Evolutionary conservation across 192 early-diverging fungal species (phyloP).

Genomic region (Podila minutissima): DNA sequence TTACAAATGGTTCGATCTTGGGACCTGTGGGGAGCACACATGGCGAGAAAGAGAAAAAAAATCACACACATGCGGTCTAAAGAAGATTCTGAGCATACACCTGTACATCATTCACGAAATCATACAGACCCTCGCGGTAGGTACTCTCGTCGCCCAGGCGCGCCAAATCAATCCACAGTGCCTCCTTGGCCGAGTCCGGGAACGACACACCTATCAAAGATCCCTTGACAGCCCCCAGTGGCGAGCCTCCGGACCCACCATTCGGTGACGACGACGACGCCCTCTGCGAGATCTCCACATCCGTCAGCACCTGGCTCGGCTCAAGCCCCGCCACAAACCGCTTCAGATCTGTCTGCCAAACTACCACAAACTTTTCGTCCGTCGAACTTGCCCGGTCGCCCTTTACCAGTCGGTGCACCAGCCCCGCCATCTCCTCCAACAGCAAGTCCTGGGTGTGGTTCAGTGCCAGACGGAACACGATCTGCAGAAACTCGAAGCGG

Average conservation of each 20-base stretch:
- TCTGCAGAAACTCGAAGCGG: slow-evolving; percentile 37
- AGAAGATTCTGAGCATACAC: slow-evolving; percentile 37
- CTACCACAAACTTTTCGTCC: slow-evolving; percentile 14
- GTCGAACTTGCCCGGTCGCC: neutral
- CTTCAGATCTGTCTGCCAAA: slow-evolving; percentile 44
- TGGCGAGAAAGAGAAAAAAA: too few relatives aligned
- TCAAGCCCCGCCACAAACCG: slow-evolving; percentile 24
- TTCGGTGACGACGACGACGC: neutral
- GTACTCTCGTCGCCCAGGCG: slow-evolving; percentile 21
- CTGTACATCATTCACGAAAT: slow-evolving; percentile 45
- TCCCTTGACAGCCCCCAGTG: neutral
- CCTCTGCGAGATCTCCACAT: neutral
- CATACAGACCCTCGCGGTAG: slow-evolving; percentile 41
- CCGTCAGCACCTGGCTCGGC: slow-evolving; percentile 14
- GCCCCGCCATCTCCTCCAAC: slow-evolving; percentile 33
- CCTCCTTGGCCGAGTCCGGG: slow-evolving; percentile 28
- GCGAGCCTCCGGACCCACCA: neutral
- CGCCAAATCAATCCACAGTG: slow-evolving; percentile 29
- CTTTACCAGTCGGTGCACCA: slow-evolving; percentile 35
- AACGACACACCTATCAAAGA: slow-evolving; percentile 2
- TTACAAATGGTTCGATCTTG: too few relatives aligned
- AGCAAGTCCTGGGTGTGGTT: slow-evolving; percentile 30
- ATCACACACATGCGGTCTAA: too few relatives aligned
- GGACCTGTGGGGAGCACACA: too few relatives aligned
- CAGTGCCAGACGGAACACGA: slow-evolving; percentile 27